Percentiles rank a stretch among this genome's conserved stretches.
Conservation (phyloP, 2,329 filamentous ascomycete genomes). For the Claviceps maximensis region DNA sequence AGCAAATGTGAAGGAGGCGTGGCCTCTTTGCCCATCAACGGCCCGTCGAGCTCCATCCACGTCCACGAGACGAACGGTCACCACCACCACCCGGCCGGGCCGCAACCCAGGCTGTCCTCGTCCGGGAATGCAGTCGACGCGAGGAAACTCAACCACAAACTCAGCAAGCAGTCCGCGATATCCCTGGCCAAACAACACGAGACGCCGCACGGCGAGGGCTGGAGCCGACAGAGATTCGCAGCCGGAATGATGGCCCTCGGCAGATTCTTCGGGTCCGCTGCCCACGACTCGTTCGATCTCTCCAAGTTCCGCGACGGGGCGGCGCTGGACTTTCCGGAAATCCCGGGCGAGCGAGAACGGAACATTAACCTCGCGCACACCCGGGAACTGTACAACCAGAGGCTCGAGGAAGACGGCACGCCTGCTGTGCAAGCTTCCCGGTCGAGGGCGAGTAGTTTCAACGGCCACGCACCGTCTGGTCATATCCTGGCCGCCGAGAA, state of each 20-base stretch:
- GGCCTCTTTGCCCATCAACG: too few species aligned
- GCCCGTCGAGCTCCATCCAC: background rate
- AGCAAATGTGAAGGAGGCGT: background rate
- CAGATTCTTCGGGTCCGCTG: constrained; percentile 32
- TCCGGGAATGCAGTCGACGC: background rate
- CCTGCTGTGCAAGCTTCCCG: constrained; percentile 12
- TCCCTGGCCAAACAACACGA: background rate
- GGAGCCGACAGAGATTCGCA: constrained; percentile 29
- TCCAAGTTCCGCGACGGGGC: constrained; percentile 32
- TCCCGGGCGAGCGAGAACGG: constrained; percentile 34
- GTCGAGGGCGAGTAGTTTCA: constrained; percentile 27
- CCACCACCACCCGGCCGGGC: background rate
- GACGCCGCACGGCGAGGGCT: constrained; percentile 1
- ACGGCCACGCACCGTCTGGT: constrained; percentile 1
- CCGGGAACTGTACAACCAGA: constrained; percentile 25
- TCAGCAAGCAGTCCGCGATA: background rate
- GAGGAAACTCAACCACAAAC: background rate
- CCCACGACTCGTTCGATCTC: constrained; percentile 33
- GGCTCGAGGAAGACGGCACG: constrained; percentile 19
- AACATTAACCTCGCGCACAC: constrained; percentile 20
- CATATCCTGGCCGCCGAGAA: constrained; percentile 3
- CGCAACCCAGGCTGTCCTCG: background rate
- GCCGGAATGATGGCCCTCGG: constrained; percentile 27
- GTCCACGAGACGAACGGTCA: background rate
- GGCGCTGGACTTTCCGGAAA: constrained; percentile 38